Evolutionary conservation across 495 filamentous ascomycete species (phyloP).

Genomic region (Lepidopterella palustris): DNA sequence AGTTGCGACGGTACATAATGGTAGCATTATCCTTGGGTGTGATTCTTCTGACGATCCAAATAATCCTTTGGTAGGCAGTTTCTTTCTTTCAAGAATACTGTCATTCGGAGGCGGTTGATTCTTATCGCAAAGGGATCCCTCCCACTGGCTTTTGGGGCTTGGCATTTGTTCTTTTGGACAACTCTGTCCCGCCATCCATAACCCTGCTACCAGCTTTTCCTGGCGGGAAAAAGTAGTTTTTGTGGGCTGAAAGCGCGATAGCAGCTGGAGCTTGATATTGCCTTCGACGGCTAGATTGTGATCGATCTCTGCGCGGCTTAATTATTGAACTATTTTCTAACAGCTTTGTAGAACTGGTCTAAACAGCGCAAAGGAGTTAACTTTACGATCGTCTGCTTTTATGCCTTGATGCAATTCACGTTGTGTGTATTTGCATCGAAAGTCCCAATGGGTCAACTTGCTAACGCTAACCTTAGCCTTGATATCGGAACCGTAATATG

Average conservation of each 20-base stretch:
- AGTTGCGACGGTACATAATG: background rate
- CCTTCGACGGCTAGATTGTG: background rate
- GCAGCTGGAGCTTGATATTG: background rate
- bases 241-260: background rate
- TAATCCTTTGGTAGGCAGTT: background rate
- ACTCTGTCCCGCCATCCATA: background rate
- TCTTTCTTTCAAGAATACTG: background rate
- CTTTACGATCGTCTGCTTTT: constrained; percentile 39
- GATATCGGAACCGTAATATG: constrained; percentile 22
- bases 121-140: background rate
- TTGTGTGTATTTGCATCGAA: constrained; percentile 5
- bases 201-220: background rate
- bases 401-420: constrained; percentile 38
- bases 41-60: background rate
- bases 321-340: background rate
- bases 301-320: background rate
- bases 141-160: background rate
- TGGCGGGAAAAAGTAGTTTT: background rate
- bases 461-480: constrained; percentile 30
- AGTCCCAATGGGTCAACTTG: constrained; percentile 28
- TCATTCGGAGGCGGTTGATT: background rate
- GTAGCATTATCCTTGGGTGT: background rate
- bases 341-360: constrained; percentile 17
- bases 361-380: constrained; percentile 36
- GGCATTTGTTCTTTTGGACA: background rate